Base-by-base conservation (phyloP, 495 filamentous ascomycete species). In the Cercophora scortea region DNA sequence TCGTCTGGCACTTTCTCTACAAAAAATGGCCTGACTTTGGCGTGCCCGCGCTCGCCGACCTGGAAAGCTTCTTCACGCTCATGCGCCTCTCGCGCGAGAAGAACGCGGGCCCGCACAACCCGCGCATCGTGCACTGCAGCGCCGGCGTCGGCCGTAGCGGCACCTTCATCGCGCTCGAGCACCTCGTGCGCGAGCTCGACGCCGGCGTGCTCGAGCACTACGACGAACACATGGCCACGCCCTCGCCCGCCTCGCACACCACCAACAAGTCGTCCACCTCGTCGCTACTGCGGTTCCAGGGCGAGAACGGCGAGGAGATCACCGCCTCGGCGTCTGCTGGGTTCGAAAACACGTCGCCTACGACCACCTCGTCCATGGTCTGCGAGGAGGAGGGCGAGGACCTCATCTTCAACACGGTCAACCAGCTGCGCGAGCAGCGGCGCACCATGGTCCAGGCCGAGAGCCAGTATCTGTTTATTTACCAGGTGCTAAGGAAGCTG, bases 391-490 rank as follows among this genome's bases (percentile, higher is more conserved):
- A 64, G n/a, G 62, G 62, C 11, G 64, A 66, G 17, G 79, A 84
- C 47, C 65, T 72, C 33, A 62, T 82, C 12, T 88, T 85, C 56
- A 78, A 86, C 13, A 82, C 84, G 7, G 94, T 99, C 43, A 84
- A 95, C 55, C 71, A 73, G 59, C 76, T 99, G 60, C 80, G 94
- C 32, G 79, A 92, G 68, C 94, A 99, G 71, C 77, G 94, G 38
- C 88, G 89, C 80, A 88, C 85, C 65, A 99, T 97, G 94, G 94
- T 99, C 4, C 93, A 97, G 68, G 85, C 86, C 32, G 87, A 91
- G 61, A 67, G 77, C 57, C 94, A 99, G 69, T 89, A 89, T 61
- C 66, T 79, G 15, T 97, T 99, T 63, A 79, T 99, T 42, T 97
- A 99, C 70, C 82, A 89, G 59, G 89, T 95, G 0, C 60, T 96